Base-by-base conservation (phyloP, 2,329 filamentous ascomycete genomes). In the Trichoderma endophyticum region DNA sequence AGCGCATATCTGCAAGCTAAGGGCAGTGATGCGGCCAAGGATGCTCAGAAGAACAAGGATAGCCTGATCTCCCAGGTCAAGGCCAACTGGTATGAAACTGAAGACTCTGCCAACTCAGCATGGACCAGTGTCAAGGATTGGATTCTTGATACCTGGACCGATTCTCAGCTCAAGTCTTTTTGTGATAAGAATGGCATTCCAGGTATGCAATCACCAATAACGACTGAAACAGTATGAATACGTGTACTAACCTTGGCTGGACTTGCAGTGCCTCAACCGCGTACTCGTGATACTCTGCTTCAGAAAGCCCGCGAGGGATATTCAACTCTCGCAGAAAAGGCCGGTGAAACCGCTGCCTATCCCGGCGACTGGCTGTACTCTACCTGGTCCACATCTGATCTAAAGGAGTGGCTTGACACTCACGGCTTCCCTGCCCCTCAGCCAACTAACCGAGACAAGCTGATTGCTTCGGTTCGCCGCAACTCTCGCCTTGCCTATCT, bases 281-380 rank as follows among this genome's bases (percentile, higher is more conserved):
- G 92, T 78, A 92, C 92, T 78, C 93, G 94, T 78, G 95, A 98
- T 80, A 90, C 89, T 30, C 84, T 98, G 60, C 86, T 98, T 75
- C 88, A 92, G 77, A 89, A 93, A 77, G 89, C 91, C 73, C 93
- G 95, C 74, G 87, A 92, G 75, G 95, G 90, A 82, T 98, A 97
- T 79, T 93, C 97, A 77, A 83, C 88, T 1, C 83, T 91, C 71
- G 94, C 95, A 18, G 90, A 93, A 82, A 90, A 90, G 82, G 80
- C 81, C 12, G 93, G 93, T 73, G 92, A 98, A 83, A 92, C 93
- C 15, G 84, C 89, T 67, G 84, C 90, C n/a, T 98, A 98, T 79
- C 96, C 96, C 39, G 96, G 96, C 51, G 90, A 98, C 84, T 98
- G 96, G 96, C 85, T 98, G 57, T 99, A 98, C 80, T 88, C 91